Conservation (phyloP, 2,329 filamentous ascomycete genomes). For the Epichloe amarillans region DNA sequence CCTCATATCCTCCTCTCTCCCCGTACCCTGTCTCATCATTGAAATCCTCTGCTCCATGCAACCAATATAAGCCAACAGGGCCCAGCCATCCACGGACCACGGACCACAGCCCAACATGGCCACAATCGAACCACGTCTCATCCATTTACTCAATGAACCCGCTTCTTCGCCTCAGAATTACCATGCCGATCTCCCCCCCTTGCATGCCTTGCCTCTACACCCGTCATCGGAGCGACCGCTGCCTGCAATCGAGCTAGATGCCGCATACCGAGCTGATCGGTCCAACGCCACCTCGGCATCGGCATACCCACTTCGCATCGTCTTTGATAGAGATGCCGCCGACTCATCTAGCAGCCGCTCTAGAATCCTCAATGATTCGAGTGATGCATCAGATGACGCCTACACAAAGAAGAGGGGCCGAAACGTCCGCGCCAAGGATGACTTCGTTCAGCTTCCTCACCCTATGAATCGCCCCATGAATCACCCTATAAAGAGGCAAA, state of each 20-base stretch:
- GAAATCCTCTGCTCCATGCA: background rate
- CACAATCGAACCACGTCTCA: conserved; percentile 54
- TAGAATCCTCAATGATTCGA: conserved; percentile 32
- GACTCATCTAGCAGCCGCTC: conserved; percentile 24
- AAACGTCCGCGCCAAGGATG: conserved; percentile 38
- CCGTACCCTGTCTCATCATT: background rate
- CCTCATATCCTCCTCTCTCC: background rate
- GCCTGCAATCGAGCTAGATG: conserved; percentile 40
- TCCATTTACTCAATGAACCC: conserved; percentile 49
- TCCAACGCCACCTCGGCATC: conserved; percentile 13
- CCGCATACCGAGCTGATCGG: conserved; percentile 27
- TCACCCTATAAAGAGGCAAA: conserved; percentile 50
- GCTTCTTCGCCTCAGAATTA: conserved; percentile 30
- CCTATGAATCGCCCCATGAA: conserved; percentile 31
- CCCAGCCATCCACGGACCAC: conserved; percentile 9
- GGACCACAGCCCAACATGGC: conserved; percentile 34
- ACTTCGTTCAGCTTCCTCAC: conserved; percentile 50
- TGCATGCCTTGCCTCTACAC: conserved; percentile 33
- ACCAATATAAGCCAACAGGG: conserved; percentile 1
- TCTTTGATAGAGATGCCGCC: conserved; percentile 24
- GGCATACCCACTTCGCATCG: conserved; percentile 25
- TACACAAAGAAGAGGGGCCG: conserved; percentile 42
- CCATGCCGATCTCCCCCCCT: conserved; percentile 43
- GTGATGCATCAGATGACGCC: conserved; percentile 29
- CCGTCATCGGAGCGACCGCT: conserved; percentile 31